Percentiles rank a stretch among this genome's conserved stretches.
phyloP scores from a whole-genome alignment of 2,329 filamentous ascomycete species.

The Daldinia sp. region DNA sequence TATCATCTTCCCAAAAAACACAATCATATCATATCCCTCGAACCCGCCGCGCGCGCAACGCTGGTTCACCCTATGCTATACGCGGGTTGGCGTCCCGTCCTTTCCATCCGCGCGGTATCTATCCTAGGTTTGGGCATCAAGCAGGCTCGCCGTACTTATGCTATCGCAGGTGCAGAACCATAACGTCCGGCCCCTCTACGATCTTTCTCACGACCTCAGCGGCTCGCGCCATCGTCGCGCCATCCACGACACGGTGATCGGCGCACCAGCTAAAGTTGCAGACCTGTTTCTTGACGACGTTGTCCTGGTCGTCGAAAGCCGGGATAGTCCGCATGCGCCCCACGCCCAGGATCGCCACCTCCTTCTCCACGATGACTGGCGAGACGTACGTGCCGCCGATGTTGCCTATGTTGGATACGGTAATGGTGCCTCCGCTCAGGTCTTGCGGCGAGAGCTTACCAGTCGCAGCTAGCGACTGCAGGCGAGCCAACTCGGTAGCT shows the following conservation, averaged over 20 bases:
- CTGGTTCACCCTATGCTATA: conserved; percentile 1
- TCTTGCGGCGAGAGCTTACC: conserved; percentile 80
- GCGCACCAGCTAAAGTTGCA: conserved; percentile 96
- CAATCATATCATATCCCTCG: conserved; percentile 12
- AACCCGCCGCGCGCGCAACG: not conserved
- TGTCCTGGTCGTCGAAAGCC: conserved; percentile 70
- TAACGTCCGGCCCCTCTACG: conserved; percentile 85
- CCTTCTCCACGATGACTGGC: conserved; percentile 88
- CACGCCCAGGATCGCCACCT: conserved; percentile 91
- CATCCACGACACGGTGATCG: conserved; percentile 93
- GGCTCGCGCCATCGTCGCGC: conserved; percentile 91
- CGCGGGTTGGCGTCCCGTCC: conserved; percentile 11
- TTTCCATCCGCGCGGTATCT: not conserved
- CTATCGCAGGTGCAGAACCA: conserved; percentile 83
- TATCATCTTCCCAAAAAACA: conserved; percentile 24
- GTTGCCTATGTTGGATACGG: conserved; percentile 94
- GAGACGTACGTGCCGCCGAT: conserved; percentile 92
- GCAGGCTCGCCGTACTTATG: not conserved
- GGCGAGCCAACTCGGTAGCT: conserved; percentile 75
- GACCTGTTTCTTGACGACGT: conserved; percentile 77
- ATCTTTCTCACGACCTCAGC: conserved; percentile 80
- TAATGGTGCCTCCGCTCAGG: conserved; percentile 87
- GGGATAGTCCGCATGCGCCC: conserved; percentile 83
- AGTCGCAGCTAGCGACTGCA: conserved; percentile 76
- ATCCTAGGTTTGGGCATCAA: conserved; percentile 24